Percentiles rank a stretch among this genome's conserved stretches.
Conservation (phyloP, 1,139 yeast genomes). For the Kodamaea suecica region DNA sequence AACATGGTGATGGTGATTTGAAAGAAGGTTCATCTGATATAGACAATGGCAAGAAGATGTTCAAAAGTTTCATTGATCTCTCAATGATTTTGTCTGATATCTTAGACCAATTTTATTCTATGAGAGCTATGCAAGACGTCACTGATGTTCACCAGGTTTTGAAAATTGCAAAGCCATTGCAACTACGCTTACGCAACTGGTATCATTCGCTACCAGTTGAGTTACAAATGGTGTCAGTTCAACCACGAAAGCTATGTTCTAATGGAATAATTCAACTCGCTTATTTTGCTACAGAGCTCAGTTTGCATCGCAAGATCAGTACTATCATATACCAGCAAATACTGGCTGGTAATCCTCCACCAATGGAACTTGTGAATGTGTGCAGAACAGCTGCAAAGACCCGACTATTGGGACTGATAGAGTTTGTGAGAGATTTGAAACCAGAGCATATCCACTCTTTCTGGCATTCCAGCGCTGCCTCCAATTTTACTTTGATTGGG, state of each 20-base stretch:
- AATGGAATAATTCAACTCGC: conserved; percentile 81
- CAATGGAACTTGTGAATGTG: conserved; percentile 57
- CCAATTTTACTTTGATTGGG: conserved; percentile 78
- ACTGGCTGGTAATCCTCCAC: conserved; percentile 40
- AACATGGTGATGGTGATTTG: conserved; percentile 54
- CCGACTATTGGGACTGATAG: conserved; percentile 74
- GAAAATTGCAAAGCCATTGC: conserved; percentile 79
- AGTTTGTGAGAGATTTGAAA: conserved; percentile 69
- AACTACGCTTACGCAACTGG: conserved; percentile 76
- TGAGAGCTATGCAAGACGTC: conserved; percentile 57
- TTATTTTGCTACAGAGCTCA: conserved; percentile 83
- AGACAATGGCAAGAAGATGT: conserved; percentile 67
- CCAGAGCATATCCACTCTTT: conserved; percentile 82
- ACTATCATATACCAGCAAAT: conserved; percentile 51
- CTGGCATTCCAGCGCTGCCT: conserved; percentile 82
- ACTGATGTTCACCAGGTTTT: conserved; percentile 63
- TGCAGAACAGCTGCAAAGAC: conserved; percentile 85
- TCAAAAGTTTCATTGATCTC: conserved; percentile 65
- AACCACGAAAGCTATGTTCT: conserved; percentile 57
- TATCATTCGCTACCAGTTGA: conserved; percentile 72
- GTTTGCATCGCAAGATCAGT: conserved; percentile 77
- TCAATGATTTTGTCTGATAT: conserved; percentile 73
- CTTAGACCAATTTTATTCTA: conserved; percentile 64
- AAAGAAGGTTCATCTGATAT: conserved; percentile 67
- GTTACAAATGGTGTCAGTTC: conserved; percentile 61